Percentiles rank a stretch among this genome's conserved stretches.
These are phyloP conservation scores for Toxoplasma gondii DNA, from an alignment of 169 alveolate genomes.

Conservation along the genomic window DNA sequence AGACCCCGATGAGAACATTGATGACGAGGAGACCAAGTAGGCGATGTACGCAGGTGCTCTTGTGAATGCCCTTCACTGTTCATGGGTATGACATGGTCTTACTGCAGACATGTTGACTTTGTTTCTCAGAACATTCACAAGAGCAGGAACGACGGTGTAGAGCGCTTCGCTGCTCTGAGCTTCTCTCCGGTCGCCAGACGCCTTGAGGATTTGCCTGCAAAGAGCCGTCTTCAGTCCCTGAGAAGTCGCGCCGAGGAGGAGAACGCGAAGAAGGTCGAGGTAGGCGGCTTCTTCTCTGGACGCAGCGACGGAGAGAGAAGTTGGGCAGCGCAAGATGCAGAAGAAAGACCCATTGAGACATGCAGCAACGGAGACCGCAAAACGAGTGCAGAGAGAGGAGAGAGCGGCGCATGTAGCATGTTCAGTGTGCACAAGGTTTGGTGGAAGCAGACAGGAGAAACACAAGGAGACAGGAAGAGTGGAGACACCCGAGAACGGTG, in stretches of 20 bases:
- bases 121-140: not conserved
- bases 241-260: not conserved
- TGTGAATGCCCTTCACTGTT: too few species aligned
- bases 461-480: too few species aligned
- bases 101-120: slow-evolving; percentile 11
- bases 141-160: slow-evolving; percentile 37
- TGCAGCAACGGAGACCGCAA: too few species aligned
- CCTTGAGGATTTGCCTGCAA: slow-evolving; percentile 48
- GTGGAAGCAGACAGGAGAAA: too few species aligned
- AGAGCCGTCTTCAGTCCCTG: slow-evolving; percentile 2
- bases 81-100: not conserved
- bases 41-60: too few species aligned
- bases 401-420: too few species aligned
- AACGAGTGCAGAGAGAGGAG: too few species aligned
- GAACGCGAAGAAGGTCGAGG: slow-evolving; percentile 22
- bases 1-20: not conserved
- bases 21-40: too few species aligned
- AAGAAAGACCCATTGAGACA: too few species aligned
- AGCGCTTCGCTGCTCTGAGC: not conserved
- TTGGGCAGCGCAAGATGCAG: too few species aligned
- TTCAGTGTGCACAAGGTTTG: too few species aligned
- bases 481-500: too few species aligned
- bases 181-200: not conserved
- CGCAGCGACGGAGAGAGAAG: not conserved
- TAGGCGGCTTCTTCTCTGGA: slow-evolving; percentile 51